Conservation (phyloP, 352 stramenopile genomes). For the Phytophthora quininea region DNA sequence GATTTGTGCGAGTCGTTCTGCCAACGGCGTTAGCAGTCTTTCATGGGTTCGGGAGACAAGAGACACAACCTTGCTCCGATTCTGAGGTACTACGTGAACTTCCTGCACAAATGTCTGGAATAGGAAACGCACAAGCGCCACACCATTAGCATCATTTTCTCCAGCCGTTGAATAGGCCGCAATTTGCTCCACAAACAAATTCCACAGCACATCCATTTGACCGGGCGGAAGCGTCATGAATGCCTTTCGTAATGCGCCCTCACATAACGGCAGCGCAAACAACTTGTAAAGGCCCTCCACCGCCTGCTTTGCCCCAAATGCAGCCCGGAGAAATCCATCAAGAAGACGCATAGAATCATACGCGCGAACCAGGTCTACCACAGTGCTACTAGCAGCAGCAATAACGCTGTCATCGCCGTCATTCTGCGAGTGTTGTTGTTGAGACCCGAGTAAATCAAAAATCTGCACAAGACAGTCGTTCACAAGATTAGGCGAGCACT, state of each 20-base stretch:
- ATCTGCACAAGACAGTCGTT: conserved; percentile 68
- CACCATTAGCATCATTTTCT: conserved; percentile 23
- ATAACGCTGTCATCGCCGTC: conserved; percentile 1
- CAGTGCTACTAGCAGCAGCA: conserved; percentile 37
- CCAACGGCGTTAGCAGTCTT: conserved; percentile 49
- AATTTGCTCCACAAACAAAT: conserved; percentile 63
- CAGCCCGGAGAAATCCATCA: conserved; percentile 57
- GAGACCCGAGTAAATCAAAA: conserved; percentile 58
- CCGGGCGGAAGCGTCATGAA: conserved; percentile 77
- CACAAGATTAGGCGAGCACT: conserved; percentile 79
- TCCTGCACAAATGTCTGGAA: conserved; percentile 83
- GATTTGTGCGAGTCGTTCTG: conserved; percentile 20
- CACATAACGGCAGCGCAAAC: conserved; percentile 48
- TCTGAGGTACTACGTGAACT: conserved; percentile 81
- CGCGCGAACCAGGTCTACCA: conserved; percentile 68
- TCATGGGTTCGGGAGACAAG: conserved; percentile 63
- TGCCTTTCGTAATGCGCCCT: conserved; percentile 60
- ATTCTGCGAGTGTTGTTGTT: conserved; percentile 13
- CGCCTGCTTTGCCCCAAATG: conserved; percentile 37
- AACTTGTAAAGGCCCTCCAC: conserved; percentile 55
- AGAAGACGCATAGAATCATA: conserved; percentile 89
- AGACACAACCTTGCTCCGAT: conserved; percentile 59
- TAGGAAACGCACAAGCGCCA: conserved; percentile 70
- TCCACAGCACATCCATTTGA: conserved; percentile 83
- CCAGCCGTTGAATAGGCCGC: conserved; percentile 23